Conservation (phyloP, 306 rosid genomes). For the Dryas drummondii region DNA sequence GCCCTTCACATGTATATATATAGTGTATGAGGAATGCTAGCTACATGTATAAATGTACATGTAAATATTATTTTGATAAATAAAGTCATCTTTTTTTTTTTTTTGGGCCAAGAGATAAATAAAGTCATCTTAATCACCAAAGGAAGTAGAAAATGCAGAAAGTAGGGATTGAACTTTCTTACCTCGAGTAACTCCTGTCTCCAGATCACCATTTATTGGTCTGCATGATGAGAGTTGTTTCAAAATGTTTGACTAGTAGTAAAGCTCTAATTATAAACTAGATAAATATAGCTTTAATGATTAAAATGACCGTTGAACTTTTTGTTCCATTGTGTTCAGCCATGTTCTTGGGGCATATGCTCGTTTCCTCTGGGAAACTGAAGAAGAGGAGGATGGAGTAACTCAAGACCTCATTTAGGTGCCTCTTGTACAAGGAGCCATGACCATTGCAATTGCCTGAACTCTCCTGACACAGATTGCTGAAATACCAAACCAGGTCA, state of each 20-base stretch:
- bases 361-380: slow-evolving; percentile 77
- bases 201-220: not conserved
- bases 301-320: not conserved
- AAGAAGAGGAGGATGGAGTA: slow-evolving; percentile 41
- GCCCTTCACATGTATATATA: not conserved
- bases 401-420: slow-evolving; percentile 21
- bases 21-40: too few relatives aligned
- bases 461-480: not conserved
- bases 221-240: not conserved
- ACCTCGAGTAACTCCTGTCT: not conserved
- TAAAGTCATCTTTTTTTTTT: too few relatives aligned
- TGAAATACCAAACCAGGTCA: not conserved
- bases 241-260: not conserved
- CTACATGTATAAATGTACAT: too few relatives aligned
- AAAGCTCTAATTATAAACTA: not conserved
- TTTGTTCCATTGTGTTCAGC: slow-evolving; percentile 43
- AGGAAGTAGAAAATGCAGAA: too few relatives aligned
- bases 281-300: not conserved
- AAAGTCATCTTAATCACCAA: too few relatives aligned
- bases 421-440: slow-evolving; percentile 25
- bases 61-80: too few relatives aligned
- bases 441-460: slow-evolving; percentile 26
- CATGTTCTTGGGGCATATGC: slow-evolving; percentile 77
- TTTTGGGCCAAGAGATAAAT: too few relatives aligned
- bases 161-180: too few relatives aligned